These are phyloP conservation scores for Camillea tinctor DNA, from an alignment of 2,329 filamentous ascomycete genomes.

Conservation along the genomic window DNA sequence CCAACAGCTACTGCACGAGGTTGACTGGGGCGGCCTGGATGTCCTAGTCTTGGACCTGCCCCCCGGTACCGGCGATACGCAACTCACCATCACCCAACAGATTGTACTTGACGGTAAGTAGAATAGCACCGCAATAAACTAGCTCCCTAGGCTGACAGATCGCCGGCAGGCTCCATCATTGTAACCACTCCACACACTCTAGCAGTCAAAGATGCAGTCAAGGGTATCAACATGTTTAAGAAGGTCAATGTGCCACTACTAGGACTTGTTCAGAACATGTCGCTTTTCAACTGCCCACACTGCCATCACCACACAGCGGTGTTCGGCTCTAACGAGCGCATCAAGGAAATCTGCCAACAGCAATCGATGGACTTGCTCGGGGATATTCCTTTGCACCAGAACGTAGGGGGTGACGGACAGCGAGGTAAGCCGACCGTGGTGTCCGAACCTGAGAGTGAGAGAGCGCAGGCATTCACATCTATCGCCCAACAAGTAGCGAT, in stretches of 20 bases:
- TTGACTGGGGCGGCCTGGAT: slow-evolving; percentile 89
- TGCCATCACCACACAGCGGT: slow-evolving; percentile 74
- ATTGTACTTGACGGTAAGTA: slow-evolving; percentile 75
- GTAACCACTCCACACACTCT: slow-evolving; percentile 94
- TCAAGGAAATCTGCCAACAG: slow-evolving; percentile 67
- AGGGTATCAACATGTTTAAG: slow-evolving; percentile 90
- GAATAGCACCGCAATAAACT: not conserved
- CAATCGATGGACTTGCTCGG: slow-evolving; percentile 78
- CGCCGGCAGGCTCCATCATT: slow-evolving; percentile 66
- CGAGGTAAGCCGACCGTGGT: slow-evolving; percentile 87
- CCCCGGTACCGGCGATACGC: slow-evolving; percentile 92
- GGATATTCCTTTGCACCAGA: slow-evolving; percentile 83
- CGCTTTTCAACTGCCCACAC: slow-evolving; percentile 75
- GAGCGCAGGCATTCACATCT: slow-evolving; percentile 68
- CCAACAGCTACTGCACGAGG: slow-evolving; percentile 91
- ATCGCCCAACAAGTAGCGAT: slow-evolving; percentile 60
- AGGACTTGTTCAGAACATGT: slow-evolving; percentile 92
- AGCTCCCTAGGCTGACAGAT: slow-evolving; percentile 8
- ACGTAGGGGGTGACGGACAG: slow-evolving; percentile 85
- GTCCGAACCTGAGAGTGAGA: slow-evolving; percentile 73
- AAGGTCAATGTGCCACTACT: slow-evolving; percentile 79
- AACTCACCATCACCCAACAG: slow-evolving; percentile 95
- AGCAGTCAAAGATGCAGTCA: slow-evolving; percentile 85
- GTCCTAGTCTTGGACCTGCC: slow-evolving; percentile 87
- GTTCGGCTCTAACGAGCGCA: slow-evolving; percentile 67